Percentiles rank a stretch among this genome's conserved stretches.
These are phyloP conservation scores for Candida methanosorbosa DNA, from an alignment of 805 yeast genomes.

Conservation along the genomic window DNA sequence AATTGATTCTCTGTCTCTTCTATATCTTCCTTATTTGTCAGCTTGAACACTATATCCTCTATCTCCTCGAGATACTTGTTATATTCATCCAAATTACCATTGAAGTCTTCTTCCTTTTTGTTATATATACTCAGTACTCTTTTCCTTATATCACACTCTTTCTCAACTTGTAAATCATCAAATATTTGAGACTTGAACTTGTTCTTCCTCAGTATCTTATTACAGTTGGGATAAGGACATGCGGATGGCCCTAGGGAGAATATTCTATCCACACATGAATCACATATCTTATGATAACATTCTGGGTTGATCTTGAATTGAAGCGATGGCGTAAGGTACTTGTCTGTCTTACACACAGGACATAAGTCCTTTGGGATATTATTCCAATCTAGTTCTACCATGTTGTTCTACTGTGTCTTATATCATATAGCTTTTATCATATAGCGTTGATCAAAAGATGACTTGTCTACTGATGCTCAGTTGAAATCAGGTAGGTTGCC, in stretches of 20 bases:
- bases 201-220: constrained; percentile 76
- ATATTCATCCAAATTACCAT: constrained; percentile 41
- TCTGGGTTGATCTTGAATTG: constrained; percentile 90
- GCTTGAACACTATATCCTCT: constrained; percentile 71
- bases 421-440: background rate
- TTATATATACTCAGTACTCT: constrained; percentile 73
- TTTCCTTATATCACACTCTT: constrained; percentile 85
- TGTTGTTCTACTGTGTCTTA: constrained; percentile 1
- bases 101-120: constrained; percentile 69
- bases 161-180: constrained; percentile 83
- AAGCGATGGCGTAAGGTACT: constrained; percentile 90
- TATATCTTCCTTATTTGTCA: constrained; percentile 61
- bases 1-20: constrained; percentile 61
- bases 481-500: too few relatives aligned
- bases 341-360: constrained; percentile 94
- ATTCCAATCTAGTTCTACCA: constrained; percentile 27
- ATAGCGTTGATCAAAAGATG: too few relatives aligned
- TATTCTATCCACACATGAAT: constrained; percentile 91
- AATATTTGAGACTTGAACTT: constrained; percentile 88
- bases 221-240: constrained; percentile 92
- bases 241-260: constrained; percentile 93
- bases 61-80: constrained; percentile 78
- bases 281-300: constrained; percentile 97
- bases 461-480: too few relatives aligned
- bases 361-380: constrained; percentile 47